Conservation (phyloP, 202 grass and related monocot genomes). For the Digitaria exilis region DNA sequence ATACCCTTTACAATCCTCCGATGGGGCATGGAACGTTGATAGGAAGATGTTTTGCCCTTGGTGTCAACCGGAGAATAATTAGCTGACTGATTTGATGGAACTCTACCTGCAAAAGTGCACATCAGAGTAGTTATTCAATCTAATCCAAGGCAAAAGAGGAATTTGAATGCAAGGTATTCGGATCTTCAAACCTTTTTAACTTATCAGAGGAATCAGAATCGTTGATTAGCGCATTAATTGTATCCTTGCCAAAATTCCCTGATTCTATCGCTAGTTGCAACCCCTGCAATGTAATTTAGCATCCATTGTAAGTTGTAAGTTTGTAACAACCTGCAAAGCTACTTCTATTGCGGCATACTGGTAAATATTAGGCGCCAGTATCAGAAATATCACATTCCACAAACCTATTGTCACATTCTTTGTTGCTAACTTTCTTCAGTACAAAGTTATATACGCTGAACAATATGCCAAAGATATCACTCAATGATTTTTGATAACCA, state of each 20-base stretch:
- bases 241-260: conserved; percentile 47
- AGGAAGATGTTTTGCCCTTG: not conserved
- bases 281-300: conserved; percentile 48
- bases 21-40: not conserved
- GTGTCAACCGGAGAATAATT: conserved; percentile 20
- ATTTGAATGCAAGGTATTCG: not conserved
- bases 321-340: not conserved
- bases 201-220: conserved; percentile 58
- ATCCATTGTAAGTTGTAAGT: not conserved
- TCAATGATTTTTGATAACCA: not conserved
- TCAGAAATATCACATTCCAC: not conserved
- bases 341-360: not conserved
- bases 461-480: not conserved
- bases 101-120: conserved; percentile 35
- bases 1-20: conserved; percentile 37
- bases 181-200: conserved; percentile 53
- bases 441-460: not conserved
- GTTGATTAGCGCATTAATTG: conserved; percentile 30
- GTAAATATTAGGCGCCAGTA: not conserved
- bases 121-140: not conserved
- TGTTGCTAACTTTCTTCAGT: not conserved
- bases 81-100: conserved; percentile 40
- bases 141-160: not conserved
- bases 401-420: not conserved
- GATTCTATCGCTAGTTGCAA: conserved; percentile 84